Conservation (phyloP, 106 monocot species). For the Platanthera zijinensis region DNA sequence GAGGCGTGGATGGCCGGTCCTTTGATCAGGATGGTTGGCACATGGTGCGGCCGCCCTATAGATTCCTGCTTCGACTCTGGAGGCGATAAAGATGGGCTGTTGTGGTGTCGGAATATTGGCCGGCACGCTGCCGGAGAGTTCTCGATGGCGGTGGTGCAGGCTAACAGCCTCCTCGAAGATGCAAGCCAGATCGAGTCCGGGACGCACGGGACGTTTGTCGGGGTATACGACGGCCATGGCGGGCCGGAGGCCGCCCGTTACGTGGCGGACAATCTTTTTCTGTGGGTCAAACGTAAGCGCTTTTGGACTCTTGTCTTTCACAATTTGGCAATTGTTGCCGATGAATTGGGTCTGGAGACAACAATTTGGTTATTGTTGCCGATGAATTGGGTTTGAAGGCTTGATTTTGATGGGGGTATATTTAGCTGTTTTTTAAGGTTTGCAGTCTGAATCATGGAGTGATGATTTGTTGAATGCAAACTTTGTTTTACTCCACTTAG, state of each 20-base stretch:
- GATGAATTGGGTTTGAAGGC: background rate
- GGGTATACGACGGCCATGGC: constrained; percentile 17
- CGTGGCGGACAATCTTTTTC: constrained; percentile 5
- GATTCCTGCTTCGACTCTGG: constrained; percentile 2
- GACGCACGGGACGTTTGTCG: constrained; percentile 9
- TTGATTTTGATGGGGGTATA: background rate
- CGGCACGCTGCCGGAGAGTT: constrained; percentile 53
- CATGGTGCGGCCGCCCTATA: constrained; percentile 2
- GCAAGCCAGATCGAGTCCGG: constrained; percentile 75
- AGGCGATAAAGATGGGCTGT: constrained; percentile 33
- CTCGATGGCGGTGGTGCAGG: constrained; percentile 81
- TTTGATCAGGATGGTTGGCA: constrained; percentile 1
- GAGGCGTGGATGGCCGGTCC: background rate
- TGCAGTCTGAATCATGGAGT: background rate
- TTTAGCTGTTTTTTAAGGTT: background rate
- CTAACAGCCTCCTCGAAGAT: constrained; percentile 56
- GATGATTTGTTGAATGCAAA: background rate
- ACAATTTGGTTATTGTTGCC: background rate
- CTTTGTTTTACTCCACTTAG: too few relatives aligned
- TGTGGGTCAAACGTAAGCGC: background rate
- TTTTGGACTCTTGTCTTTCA: background rate
- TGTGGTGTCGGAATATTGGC: constrained; percentile 58
- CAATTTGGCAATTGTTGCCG: background rate
- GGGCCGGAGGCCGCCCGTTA: constrained; percentile 17
- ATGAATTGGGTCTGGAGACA: too few relatives aligned